phyloP scores from a whole-genome alignment of 257 asterid species.

The Solanum dulcamara region DNA sequence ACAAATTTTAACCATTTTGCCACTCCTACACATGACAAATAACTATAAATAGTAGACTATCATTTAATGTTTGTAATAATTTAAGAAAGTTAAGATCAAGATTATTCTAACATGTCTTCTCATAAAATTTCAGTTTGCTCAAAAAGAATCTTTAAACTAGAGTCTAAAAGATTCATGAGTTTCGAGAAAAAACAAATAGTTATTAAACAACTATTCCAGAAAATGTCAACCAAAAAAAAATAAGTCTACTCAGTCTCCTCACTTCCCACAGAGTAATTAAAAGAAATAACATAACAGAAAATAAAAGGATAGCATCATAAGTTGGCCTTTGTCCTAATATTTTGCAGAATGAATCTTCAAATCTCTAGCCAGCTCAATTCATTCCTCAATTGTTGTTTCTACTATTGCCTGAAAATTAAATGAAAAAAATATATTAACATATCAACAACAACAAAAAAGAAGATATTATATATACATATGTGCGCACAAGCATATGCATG shows the following conservation, averaged over 20 bases:
- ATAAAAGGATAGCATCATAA: not conserved
- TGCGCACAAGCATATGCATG: too few species aligned
- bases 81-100: not conserved
- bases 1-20: too few species aligned
- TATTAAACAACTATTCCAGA: too few species aligned
- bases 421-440: too few species aligned
- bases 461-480: rapidly evolving
- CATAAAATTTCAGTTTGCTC: not conserved
- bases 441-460: too few species aligned
- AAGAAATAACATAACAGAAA: not conserved
- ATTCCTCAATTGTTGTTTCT: not conserved
- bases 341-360: not conserved
- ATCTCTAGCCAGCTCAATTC: not conserved
- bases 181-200: not conserved
- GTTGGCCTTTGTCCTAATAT: not conserved
- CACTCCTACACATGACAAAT: too few species aligned
- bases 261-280: not conserved
- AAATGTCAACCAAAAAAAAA: too few species aligned
- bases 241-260: not conserved
- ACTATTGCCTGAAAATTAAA: not conserved
- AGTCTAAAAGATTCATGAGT: not conserved
- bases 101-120: too few species aligned
- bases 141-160: not conserved
- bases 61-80: too few species aligned
- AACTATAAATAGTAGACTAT: too few species aligned